phyloP scores from a whole-genome alignment of 805 yeast genomes.

The Priceomyces melissophilus region DNA sequence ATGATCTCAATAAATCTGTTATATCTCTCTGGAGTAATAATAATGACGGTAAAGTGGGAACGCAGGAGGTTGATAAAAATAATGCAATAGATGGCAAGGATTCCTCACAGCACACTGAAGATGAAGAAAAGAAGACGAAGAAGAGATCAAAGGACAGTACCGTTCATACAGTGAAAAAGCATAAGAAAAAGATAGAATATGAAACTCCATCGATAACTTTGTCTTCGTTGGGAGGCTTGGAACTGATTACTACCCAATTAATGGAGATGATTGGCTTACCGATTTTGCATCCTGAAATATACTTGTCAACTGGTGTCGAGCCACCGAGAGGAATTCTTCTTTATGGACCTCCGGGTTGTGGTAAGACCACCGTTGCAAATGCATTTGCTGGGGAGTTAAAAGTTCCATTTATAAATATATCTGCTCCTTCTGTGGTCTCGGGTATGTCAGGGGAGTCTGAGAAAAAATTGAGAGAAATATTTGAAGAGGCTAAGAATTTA shows the following conservation, averaged over 20 bases:
- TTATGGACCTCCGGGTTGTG: constrained; percentile 99
- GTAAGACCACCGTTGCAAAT: constrained; percentile 94
- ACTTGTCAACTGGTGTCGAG: constrained; percentile 81
- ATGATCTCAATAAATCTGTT: constrained; percentile 72
- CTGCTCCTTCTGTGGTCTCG: constrained; percentile 95
- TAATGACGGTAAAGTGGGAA: constrained; percentile 5
- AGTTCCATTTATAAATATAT: constrained; percentile 85
- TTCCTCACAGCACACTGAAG: constrained; percentile 7
- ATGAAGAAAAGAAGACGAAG: constrained; percentile 36
- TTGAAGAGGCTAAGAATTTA: constrained; percentile 82
- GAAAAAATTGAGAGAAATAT: constrained; percentile 86
- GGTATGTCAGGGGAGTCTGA: constrained; percentile 99
- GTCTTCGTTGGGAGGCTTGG: constrained; percentile 85
- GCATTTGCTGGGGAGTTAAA: constrained; percentile 93
- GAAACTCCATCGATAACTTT: constrained; percentile 68
- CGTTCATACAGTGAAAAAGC: constrained; percentile 27
- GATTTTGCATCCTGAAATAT: constrained; percentile 89
- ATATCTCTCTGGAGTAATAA: constrained; percentile 61
- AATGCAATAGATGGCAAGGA: constrained; percentile 9
- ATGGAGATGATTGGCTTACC: constrained; percentile 93
- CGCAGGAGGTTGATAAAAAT: constrained; percentile 1
- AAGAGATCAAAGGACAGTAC: constrained; percentile 50
- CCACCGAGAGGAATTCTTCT: constrained; percentile 91
- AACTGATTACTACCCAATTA: constrained; percentile 75
- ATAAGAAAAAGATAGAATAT: constrained; percentile 50